phyloP scores from a whole-genome alignment of 257 asterid genomes.

The Solanum ossicruentum region DNA sequence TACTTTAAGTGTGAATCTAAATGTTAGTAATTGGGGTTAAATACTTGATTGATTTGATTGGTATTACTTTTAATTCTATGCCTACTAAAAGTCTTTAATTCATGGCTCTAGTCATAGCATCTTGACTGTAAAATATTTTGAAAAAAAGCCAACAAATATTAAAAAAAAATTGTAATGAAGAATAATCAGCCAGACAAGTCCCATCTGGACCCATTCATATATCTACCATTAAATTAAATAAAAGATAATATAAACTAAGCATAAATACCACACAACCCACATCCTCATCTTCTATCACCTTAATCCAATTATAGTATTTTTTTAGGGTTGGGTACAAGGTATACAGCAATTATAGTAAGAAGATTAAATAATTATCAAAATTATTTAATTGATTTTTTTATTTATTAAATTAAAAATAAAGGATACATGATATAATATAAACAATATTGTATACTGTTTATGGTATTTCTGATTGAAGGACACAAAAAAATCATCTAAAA shows the following conservation, averaged over 20 bases:
- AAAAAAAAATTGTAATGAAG: not conserved
- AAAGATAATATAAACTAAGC: not conserved
- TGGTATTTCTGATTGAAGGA: not conserved
- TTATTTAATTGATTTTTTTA: not conserved
- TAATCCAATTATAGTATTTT: not conserved
- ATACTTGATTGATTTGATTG: not conserved
- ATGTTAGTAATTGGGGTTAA: not conserved
- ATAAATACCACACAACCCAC: constrained; percentile 17
- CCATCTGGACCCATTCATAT: constrained; percentile 35
- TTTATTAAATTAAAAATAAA: not conserved
- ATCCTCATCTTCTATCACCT: constrained; percentile 25
- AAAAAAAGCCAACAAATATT: not conserved
- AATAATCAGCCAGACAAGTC: constrained; percentile 20
- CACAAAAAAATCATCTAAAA: not conserved
- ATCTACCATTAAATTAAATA: constrained; percentile 6
- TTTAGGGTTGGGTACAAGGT: not conserved
- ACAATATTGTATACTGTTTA: not conserved
- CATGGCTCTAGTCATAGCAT: constrained; percentile 3
- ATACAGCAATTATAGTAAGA: not conserved
- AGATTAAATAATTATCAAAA: not conserved
- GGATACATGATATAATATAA: not conserved
- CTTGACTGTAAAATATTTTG: not conserved
- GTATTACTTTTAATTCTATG: not conserved
- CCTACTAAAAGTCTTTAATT: not conserved
- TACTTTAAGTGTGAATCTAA: not conserved